Evolutionary conservation across 2,329 filamentous ascomycete genomes (phyloP), one percentile per base, ranked within the genome.

Genomic region (Pseudogymnoascus sp.): DNA sequence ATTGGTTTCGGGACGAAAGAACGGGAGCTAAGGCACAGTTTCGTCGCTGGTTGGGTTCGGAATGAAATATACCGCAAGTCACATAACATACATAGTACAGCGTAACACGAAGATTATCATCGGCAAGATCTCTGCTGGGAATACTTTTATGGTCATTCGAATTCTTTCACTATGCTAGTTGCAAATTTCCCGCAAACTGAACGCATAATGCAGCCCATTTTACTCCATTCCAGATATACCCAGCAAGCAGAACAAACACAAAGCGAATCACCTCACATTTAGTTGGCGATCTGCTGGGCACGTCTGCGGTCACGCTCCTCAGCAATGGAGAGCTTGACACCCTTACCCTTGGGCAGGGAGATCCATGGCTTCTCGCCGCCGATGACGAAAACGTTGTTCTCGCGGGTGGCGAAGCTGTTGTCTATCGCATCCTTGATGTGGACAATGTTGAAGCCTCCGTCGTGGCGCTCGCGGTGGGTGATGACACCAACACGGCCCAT

Each of bases 401-500:
- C 93, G 82, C 95, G 95, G 78, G 95, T 99, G 76, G 95, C 93
- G 83, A 99, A 99, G 78, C 91, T 90, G 90, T 99, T 99, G 88
- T 97, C 95, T 82, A 99, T 93, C 77, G 93, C 93, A 78, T 99
- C 95, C 90, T 99, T 99, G 83, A 99, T 89, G 86, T 97, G 93
- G 80, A 99, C 93, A 77, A 99, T 96, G 88, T 96, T 96, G 90
- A 99, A 99, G 81, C 95, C 95, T 86, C 95, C 95, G 75, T 99
- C 95, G 87, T 99, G 95, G 76, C 95, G 91, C 88, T 99, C 95
- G 86, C 95, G 93, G 88, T 99, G 93, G 76, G 95, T 97, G 85
- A 99, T 96, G 80, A 97, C 93, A 90, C 95, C 95, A 77, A 99
- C 93, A 93, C 95, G 95, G 80, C 95, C 95, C 93, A 97, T 99